phyloP scores from a whole-genome alignment of 352 stramenopile species.

The Phytophthora brassicae region DNA sequence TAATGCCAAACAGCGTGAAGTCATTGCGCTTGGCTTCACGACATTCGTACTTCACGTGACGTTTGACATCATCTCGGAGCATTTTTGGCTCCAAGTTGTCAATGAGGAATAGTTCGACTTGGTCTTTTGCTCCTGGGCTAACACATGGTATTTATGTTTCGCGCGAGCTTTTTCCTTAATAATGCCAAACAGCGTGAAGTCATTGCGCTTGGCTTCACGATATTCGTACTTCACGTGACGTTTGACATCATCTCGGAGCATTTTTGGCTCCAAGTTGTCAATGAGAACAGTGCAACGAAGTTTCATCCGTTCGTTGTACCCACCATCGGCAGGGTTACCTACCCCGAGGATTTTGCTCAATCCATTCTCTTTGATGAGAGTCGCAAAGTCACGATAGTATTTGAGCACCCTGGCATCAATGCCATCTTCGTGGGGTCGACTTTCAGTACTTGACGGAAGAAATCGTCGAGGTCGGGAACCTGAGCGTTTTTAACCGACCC shows the following conservation, averaged over 20 bases:
- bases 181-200: slow-evolving; percentile 9
- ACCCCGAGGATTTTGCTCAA: neutral
- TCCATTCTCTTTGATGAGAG: slow-evolving; percentile 13
- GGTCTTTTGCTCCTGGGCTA: slow-evolving; percentile 1
- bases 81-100: slow-evolving; percentile 15
- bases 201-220: slow-evolving; percentile 9
- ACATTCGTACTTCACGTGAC: slow-evolving; percentile 2
- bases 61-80: slow-evolving; percentile 2
- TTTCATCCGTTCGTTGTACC: slow-evolving; percentile 12
- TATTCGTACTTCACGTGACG: slow-evolving; percentile 9
- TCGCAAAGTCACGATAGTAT: slow-evolving; percentile 13
- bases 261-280: slow-evolving; percentile 10
- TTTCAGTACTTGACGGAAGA: slow-evolving; percentile 15
- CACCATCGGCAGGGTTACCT: neutral
- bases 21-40: slow-evolving; percentile 8
- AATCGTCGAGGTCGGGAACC: slow-evolving; percentile 14
- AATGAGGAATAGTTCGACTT: slow-evolving; percentile 1
- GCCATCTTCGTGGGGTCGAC: slow-evolving; percentile 15
- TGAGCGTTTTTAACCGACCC: slow-evolving; percentile 12
- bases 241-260: slow-evolving; percentile 4
- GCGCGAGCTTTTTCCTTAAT: slow-evolving; percentile 16
- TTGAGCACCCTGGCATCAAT: slow-evolving; percentile 18
- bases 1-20: slow-evolving; percentile 9
- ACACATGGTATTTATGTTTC: slow-evolving; percentile 12
- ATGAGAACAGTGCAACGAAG: slow-evolving; percentile 4